Conservation (phyloP, 2,329 filamentous ascomycete genomes). For the Dactylellina parvicollis region DNA sequence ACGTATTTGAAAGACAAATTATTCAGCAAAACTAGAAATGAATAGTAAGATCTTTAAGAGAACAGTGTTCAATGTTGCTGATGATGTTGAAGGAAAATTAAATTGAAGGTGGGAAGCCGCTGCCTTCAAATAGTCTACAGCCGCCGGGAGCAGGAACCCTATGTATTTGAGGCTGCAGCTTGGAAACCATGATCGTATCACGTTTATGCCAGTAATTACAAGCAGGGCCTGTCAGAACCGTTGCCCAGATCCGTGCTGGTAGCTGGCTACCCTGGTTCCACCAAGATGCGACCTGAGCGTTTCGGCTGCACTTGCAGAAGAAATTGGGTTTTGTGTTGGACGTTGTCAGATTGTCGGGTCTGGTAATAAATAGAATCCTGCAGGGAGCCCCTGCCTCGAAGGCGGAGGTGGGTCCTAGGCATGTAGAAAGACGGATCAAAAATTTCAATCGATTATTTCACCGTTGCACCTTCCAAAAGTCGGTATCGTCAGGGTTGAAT, state of each 20-base stretch:
- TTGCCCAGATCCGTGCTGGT: background rate
- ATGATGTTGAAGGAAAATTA: conserved; percentile 5
- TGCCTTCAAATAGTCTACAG: conserved; percentile 24
- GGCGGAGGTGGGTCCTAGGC: background rate
- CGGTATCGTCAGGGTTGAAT: background rate
- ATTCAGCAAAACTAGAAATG: background rate
- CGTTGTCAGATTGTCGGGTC: conserved; percentile 17
- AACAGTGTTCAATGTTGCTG: conserved; percentile 10
- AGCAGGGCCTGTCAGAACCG: conserved; percentile 3
- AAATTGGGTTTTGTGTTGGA: conserved; percentile 4
- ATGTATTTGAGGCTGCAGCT: conserved; percentile 1
- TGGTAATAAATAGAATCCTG: conserved; percentile 44
- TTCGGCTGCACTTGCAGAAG: conserved; percentile 34
- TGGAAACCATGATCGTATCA: conserved; percentile 23
- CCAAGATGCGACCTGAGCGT: conserved; percentile 9
- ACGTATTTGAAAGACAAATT: background rate
- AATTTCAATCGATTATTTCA: background rate
- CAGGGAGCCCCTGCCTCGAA: conserved; percentile 1
- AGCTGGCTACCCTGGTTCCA: conserved; percentile 5
- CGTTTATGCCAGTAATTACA: background rate
- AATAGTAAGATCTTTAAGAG: background rate
- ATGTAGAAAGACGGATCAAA: background rate
- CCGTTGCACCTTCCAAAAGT: background rate
- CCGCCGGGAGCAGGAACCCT: background rate
- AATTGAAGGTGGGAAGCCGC: background rate